Evolutionary conservation across 495 filamentous ascomycete species (phyloP), one percentile per base, ranked within the genome.

Genomic region (Daldinia loculata): DNA sequence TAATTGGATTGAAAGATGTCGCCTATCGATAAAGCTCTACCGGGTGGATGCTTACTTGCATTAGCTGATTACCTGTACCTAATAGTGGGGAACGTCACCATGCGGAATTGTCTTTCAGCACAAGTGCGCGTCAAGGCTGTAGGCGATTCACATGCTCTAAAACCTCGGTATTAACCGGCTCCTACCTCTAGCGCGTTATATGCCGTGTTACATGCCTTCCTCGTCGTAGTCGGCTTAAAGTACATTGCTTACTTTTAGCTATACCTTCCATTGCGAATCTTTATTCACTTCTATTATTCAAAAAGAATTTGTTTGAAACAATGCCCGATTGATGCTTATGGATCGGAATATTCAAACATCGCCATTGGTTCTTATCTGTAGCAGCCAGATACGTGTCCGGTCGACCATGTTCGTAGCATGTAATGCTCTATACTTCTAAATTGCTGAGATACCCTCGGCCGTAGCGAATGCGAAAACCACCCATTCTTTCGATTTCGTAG

Each of bases 371-470:
- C 9, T 52, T 22, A n/a, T 43, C 17, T 59, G 19, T 58, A 11
- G 29, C 19, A 27, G 32, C 12, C 41, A 12, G 9, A 39, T 57
- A 48, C 52, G 15, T 22, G 30, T 52, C 29, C 56, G 5, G 51
- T 19, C 36, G 41, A 27, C 34, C 26, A 65, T 67, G 64, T 55
- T 60, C 39, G 8, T 68, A 60, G 69, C 69, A 72, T 64, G 64
- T 61, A 64, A 72, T 66, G 9, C 30, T 55, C 43, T 38, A 69
- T 66, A 22, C 19, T 55, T 30, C 43, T 17, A 53, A 15, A 60
- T 56, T 32, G 61, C 61, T 66, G 66, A 72, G 65, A 69, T 57
- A 65, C 22, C 56, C 61, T 73, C 70, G 36, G 61, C 66, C 36
- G 32, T 56, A 69, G 52, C 52, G 27, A 62, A 69, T 39, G 43